phyloP scores from a whole-genome alignment of 495 filamentous ascomycete genomes.

The Trichocladium uniseriatum region DNA sequence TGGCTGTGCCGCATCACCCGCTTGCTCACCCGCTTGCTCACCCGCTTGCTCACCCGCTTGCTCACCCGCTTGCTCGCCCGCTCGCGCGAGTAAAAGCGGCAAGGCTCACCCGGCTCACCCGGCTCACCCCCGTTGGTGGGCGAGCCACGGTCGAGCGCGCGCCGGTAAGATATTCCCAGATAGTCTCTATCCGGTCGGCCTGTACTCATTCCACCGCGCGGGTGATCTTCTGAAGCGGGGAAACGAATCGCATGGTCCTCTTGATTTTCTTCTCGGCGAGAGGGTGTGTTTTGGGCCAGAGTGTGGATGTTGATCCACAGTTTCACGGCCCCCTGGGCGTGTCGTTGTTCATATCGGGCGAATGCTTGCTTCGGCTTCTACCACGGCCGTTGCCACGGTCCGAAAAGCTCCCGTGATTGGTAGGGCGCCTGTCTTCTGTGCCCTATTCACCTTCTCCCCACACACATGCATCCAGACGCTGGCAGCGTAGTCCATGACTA shows the following conservation, averaged over 20 bases:
- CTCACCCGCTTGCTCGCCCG: no score
- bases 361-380: conserved; percentile 7
- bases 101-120: no score
- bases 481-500: conserved; percentile 6
- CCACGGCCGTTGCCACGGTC: conserved; percentile 1
- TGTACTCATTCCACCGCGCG: background rate
- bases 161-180: conserved; percentile 6
- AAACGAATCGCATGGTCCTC: background rate
- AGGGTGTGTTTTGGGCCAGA: background rate
- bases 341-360: conserved; percentile 1
- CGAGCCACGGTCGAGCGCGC: no score
- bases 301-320: conserved; percentile 2
- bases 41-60: no score
- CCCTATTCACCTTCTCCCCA: conserved; percentile 6
- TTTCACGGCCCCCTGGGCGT: background rate
- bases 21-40: no score
- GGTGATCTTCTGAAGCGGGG: background rate
- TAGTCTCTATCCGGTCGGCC: background rate
- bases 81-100: no score
- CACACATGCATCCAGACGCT: conserved; percentile 5
- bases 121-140: no score
- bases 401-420: conserved; percentile 5
- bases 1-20: no score
- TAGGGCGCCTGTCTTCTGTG: conserved; percentile 5
- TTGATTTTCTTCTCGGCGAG: background rate